Base-by-base conservation (phyloP, 2,329 filamentous ascomycete species). In the Orbilia quercus region DNA sequence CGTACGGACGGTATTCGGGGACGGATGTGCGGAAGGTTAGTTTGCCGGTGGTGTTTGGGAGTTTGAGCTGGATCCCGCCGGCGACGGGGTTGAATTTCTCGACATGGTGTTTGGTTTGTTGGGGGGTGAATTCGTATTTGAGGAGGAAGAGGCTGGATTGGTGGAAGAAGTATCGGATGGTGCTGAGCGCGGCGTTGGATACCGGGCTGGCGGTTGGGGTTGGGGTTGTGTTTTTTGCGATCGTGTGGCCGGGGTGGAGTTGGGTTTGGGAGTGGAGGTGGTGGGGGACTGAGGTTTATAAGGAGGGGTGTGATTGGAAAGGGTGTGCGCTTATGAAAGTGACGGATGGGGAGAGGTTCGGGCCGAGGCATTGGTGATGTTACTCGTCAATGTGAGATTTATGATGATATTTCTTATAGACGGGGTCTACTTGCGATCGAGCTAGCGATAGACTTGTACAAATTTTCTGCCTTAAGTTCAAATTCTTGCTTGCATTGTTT, bases 261-360 rank as follows among this genome's bases (percentile, higher is more conserved):
- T 87, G 85, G 83, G 90, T 89, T 83, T 85, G 87, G 40, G 84
- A 84, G 25, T 92, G 95, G 78, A 87, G 84, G 65, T 96, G 91
- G 92, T 96, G 91, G 92, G 92, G 92, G 0, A 96, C 92, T 0
- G 90, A 95, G 78, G 85, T 94, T 3, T 92, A 92, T 79, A 93
- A 92, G 80, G 84, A 88, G 80, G 91, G 91, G 18, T 95, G 91
- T 80, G 91, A 95, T 82, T 95, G 91, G 91, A 84, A 88, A 79
- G 91, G 90, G 45, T 95, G 91, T 79, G 81, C 90, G 0, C 94
- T 90, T 78, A 86, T 84, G 63, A 84, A 81, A 0, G 84, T 95
- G 3, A 82, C 84, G 0, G 85, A 87, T 12, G 90, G 89, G 0
- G 84, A 84, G 22, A 85, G 82, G 69, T 92, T 92, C 80, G 90